Conservation (phyloP, 208 protist species). For the Naegleria lovaniensis region DNA sequence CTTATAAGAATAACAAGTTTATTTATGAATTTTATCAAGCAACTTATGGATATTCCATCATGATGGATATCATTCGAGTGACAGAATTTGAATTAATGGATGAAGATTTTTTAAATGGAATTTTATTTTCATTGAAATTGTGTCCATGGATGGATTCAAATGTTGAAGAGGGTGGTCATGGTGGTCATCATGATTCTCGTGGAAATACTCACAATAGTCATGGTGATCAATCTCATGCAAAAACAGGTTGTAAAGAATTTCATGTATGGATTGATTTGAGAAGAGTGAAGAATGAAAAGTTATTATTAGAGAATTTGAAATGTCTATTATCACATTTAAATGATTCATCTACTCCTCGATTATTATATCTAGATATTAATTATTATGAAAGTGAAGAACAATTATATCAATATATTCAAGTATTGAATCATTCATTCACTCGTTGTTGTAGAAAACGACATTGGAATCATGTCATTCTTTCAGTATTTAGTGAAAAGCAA, state of each 20-base stretch:
- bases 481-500: neutral
- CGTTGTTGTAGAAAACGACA: neutral
- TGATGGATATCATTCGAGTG: neutral
- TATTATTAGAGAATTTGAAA: neutral
- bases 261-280: neutral
- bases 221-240: too few species aligned
- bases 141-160: too few species aligned
- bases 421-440: neutral
- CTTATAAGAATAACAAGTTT: neutral
- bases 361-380: neutral
- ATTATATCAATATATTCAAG: neutral
- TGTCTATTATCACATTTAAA: neutral
- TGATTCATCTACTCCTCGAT: neutral
- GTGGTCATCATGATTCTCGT: too few species aligned
- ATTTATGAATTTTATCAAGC: neutral
- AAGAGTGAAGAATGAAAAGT: neutral
- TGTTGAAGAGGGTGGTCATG: too few species aligned
- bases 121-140: neutral
- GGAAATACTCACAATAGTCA: too few species aligned
- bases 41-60: neutral
- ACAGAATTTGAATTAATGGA: neutral
- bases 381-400: neutral
- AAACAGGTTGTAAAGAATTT: neutral
- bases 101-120: neutral
- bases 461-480: neutral